phyloP scores from a whole-genome alignment of 2,329 filamentous ascomycete genomes.

The Ophiostoma quercus region DNA sequence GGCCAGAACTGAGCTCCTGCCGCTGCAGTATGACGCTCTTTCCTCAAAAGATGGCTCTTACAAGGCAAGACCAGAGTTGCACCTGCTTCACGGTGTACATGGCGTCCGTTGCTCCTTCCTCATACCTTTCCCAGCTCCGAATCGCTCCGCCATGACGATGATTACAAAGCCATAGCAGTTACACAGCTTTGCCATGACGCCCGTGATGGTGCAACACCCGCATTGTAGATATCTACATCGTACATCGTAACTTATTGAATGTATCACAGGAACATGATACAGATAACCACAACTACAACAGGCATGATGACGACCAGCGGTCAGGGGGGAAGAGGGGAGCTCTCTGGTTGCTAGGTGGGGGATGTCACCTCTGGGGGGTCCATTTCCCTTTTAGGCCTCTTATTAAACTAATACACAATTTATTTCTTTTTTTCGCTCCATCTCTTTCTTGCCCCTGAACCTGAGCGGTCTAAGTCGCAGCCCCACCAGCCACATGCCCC shows the following conservation, averaged over 20 bases:
- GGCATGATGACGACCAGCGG: not conserved
- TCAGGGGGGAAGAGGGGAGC: conserved; percentile 14
- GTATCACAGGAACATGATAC: not conserved
- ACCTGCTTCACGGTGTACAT: not conserved
- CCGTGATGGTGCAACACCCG: too few relatives aligned
- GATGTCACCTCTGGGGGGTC: not conserved
- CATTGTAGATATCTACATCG: too few relatives aligned
- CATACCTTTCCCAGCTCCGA: not conserved
- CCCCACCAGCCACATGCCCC: not conserved
- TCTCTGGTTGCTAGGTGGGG: conserved; percentile 19
- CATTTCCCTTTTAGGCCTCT: not conserved
- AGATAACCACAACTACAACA: not conserved
- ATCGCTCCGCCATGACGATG: not conserved
- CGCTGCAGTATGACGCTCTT: not conserved
- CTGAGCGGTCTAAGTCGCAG: conserved; percentile 2
- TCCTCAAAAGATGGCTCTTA: not conserved
- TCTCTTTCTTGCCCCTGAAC: not conserved
- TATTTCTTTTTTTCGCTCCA: not conserved
- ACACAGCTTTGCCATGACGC: not conserved
- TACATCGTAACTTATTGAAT: not conserved
- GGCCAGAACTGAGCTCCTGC: not conserved
- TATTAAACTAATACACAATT: not conserved
- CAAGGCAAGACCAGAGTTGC: not conserved
- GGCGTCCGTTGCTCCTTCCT: not conserved
- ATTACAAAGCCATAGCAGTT: not conserved